Evolutionary conservation across 2,329 filamentous ascomycete species (phyloP).

Genomic region (Sporothrix phasma): DNA sequence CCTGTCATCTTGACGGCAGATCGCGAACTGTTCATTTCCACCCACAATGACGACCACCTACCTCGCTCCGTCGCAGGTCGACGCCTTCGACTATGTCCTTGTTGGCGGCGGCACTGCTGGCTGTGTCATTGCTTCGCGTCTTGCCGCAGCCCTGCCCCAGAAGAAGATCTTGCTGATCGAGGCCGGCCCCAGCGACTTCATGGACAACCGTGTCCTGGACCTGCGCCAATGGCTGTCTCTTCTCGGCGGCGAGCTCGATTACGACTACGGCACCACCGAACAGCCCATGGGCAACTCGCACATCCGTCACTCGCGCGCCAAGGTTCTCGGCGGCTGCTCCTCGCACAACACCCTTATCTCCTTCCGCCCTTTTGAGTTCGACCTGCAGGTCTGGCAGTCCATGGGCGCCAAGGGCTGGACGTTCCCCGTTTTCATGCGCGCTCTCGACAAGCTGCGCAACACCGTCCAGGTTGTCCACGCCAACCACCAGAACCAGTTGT

Average conservation of each 20-base stretch:
- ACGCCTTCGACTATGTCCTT: conserved; percentile 74
- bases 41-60: conserved; percentile 55
- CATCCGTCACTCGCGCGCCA: conserved; percentile 85
- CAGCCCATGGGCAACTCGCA: conserved; percentile 83
- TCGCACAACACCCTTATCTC: conserved; percentile 92
- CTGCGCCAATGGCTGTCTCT: conserved; percentile 80
- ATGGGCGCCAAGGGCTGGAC: conserved; percentile 77
- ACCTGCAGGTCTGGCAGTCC: conserved; percentile 73
- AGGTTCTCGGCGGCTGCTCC: conserved; percentile 85
- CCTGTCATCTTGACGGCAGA: no score
- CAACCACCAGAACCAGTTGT: conserved; percentile 80
- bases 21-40: no score
- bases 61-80: conserved; percentile 52
- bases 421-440: conserved; percentile 73
- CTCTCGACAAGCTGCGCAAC: conserved; percentile 77
- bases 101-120: conserved; percentile 80
- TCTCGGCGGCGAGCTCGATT: conserved; percentile 79
- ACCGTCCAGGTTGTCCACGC: conserved; percentile 82
- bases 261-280: conserved; percentile 81
- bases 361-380: conserved; percentile 84
- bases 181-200: conserved; percentile 80
- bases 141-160: conserved; percentile 67
- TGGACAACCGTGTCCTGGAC: conserved; percentile 76
- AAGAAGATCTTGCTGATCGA: conserved; percentile 77
- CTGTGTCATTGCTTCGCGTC: conserved; percentile 70